phyloP scores from a whole-genome alignment of 306 rosid genomes.

The Datisca glomerata region DNA sequence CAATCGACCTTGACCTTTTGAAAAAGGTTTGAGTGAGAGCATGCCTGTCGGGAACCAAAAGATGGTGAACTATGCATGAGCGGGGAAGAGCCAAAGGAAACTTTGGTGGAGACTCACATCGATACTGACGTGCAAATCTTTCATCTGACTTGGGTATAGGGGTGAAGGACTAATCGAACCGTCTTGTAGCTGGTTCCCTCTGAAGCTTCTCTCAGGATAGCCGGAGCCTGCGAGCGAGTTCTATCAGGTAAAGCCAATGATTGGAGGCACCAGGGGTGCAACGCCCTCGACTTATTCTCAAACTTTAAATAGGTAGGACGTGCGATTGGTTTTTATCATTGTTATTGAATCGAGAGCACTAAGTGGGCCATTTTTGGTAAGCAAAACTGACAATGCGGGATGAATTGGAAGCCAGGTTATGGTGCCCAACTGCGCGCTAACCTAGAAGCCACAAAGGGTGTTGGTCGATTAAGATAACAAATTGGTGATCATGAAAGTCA shows the following conservation, averaged over 20 bases:
- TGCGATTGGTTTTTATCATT: neutral
- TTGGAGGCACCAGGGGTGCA: slow-evolving; percentile 7
- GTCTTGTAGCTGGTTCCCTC: slow-evolving; percentile 20
- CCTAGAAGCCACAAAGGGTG: slow-evolving; percentile 5
- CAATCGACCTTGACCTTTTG: slow-evolving; percentile 10
- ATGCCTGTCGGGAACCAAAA: slow-evolving; percentile 13
- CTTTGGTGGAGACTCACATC: slow-evolving; percentile 20
- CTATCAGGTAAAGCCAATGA: slow-evolving; percentile 14
- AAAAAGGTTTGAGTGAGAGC: slow-evolving; percentile 13
- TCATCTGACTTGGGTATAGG: slow-evolving; percentile 17
- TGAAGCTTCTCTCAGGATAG: slow-evolving; percentile 14
- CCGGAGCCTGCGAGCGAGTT: slow-evolving; percentile 7
- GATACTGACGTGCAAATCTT: slow-evolving; percentile 19
- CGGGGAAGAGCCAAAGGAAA: slow-evolving; percentile 21
- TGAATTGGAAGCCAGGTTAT: slow-evolving; percentile 2
- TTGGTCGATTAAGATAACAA: neutral
- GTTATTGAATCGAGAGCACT: neutral
- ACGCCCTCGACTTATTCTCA: neutral
- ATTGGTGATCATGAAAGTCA: neutral
- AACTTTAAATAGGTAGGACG: slow-evolving; percentile 4
- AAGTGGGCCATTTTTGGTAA: neutral
- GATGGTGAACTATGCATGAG: slow-evolving; percentile 18
- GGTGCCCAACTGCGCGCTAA: slow-evolving; percentile 10
- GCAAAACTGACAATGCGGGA: neutral
- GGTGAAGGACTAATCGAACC: slow-evolving; percentile 14